phyloP scores from a whole-genome alignment of 2,329 filamentous ascomycete genomes.

The Chaetomium sp. region DNA sequence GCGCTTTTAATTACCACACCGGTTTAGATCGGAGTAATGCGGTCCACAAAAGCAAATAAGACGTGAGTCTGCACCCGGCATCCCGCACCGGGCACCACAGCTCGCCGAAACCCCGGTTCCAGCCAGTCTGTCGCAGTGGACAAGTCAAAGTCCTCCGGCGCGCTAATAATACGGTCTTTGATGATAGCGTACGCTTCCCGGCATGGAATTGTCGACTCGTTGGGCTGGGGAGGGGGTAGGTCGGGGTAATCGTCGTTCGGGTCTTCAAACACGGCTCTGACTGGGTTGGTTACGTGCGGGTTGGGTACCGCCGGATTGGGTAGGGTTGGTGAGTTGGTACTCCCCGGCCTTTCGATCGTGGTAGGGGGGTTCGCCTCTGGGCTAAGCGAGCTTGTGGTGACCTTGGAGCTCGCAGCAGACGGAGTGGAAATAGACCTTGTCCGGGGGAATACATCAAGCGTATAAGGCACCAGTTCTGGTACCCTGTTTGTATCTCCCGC shows the following conservation, averaged over 20 bases:
- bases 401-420: too few relatives aligned
- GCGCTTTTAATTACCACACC: too few relatives aligned
- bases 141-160: slow-evolving; percentile 13
- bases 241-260: slow-evolving; percentile 9
- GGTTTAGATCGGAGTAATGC: slow-evolving; percentile 15
- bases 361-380: too few relatives aligned
- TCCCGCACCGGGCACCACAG: slow-evolving; percentile 15
- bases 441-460: too few relatives aligned
- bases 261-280: background rate
- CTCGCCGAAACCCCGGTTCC: slow-evolving; percentile 19
- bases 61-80: slow-evolving; percentile 22
- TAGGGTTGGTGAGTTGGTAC: too few relatives aligned
- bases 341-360: too few relatives aligned
- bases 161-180: slow-evolving; percentile 16
- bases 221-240: slow-evolving; percentile 13
- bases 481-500: background rate
- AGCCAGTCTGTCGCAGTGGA: slow-evolving; percentile 15
- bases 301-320: too few relatives aligned
- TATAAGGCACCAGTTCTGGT: too few relatives aligned
- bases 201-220: slow-evolving; percentile 27
- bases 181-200: slow-evolving; percentile 25
- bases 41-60: slow-evolving; percentile 21
- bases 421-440: too few relatives aligned
- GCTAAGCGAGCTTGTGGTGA: too few relatives aligned
- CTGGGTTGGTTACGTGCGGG: background rate